A percentile compares a stretch with the other conserved stretches of the same genome.
Conservation (phyloP, 2,329 filamentous ascomycete species). For the Fusarium caatingaense region DNA sequence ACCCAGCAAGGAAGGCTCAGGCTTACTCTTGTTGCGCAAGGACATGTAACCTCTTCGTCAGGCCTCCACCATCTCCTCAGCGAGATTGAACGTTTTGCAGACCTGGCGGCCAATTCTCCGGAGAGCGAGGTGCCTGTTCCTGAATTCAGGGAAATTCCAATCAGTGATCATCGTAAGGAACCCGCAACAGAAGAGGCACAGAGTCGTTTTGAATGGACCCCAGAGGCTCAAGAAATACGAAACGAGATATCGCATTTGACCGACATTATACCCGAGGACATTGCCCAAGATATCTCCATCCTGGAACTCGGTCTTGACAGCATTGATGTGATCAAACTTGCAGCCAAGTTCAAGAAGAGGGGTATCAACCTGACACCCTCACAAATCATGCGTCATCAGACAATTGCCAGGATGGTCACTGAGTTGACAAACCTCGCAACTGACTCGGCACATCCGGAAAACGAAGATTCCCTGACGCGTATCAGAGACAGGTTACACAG, state of each 20-base stretch:
- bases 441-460: background rate
- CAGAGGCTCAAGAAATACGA: constrained; percentile 64
- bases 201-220: constrained; percentile 68
- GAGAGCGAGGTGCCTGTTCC: constrained; percentile 20
- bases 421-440: constrained; percentile 8
- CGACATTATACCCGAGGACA: constrained; percentile 59
- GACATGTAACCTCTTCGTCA: constrained; percentile 48
- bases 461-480: constrained; percentile 25
- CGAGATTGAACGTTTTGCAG: constrained; percentile 49
- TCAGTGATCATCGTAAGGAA: background rate
- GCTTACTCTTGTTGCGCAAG: constrained; percentile 70
- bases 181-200: constrained; percentile 49
- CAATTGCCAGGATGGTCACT: constrained; percentile 68
- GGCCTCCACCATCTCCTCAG: constrained; percentile 51
- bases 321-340: constrained; percentile 89
- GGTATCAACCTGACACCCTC: constrained; percentile 75
- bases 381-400: constrained; percentile 78
- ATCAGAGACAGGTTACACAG: constrained; percentile 51
- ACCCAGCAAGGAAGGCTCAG: constrained; percentile 59
- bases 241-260: constrained; percentile 73
- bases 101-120: constrained; percentile 16
- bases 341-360: constrained; percentile 73
- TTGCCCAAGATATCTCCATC: constrained; percentile 72
- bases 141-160: background rate
- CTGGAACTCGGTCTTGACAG: constrained; percentile 90